Evolutionary conservation across 1,139 yeast genomes (phyloP), one percentile per base, ranked within the genome.

Genomic region (Pichia sp.): DNA sequence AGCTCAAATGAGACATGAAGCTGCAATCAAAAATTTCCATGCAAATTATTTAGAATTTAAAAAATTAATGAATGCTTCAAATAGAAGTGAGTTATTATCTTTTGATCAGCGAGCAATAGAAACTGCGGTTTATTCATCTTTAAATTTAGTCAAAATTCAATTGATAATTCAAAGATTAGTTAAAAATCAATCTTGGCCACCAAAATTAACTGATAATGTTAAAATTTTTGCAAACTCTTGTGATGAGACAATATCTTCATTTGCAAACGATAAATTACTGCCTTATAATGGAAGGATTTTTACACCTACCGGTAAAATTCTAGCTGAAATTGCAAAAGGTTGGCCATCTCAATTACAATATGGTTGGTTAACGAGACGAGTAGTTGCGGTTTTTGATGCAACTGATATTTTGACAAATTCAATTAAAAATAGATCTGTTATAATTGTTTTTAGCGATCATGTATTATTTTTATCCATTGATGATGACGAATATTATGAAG

Each of bases 1-100:
- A 61, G 96, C 97, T 0, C 86, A 86, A 57, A 86, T 89, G 71
- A 74, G 97, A 52, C 97, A 90, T 64, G 96, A 89, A 65, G 96
- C 97, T 7, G 96, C 95, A 27, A 78, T 85, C 2, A 82, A 79
- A 56, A 78, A 79, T 53, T 79, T 70, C 62, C 56, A 66, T 53
- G 56, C 71, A 56, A 63, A 73, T 10, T 71, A 81, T 51, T 71
- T 68, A 4, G 56, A 55, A 10, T 58, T 66, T 36, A 41, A 56
- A 5, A 34, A 33, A n/a, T 25, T 39, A 5, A 11, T 30, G 7
- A 18, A 18, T 18, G 18, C 18, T 18, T 18, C 18, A 18, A 30
- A 39, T 31, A 27, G 31, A 30, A 34, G 28, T 10, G 29, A 58
- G 7, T 39, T 54, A 7, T 86, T 18, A 18, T 18, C 18, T 18